Evolutionary conservation across 2,329 filamentous ascomycete species (phyloP), one percentile per base, ranked within the genome.

Genomic region (Trematosphaeria pertusa): DNA sequence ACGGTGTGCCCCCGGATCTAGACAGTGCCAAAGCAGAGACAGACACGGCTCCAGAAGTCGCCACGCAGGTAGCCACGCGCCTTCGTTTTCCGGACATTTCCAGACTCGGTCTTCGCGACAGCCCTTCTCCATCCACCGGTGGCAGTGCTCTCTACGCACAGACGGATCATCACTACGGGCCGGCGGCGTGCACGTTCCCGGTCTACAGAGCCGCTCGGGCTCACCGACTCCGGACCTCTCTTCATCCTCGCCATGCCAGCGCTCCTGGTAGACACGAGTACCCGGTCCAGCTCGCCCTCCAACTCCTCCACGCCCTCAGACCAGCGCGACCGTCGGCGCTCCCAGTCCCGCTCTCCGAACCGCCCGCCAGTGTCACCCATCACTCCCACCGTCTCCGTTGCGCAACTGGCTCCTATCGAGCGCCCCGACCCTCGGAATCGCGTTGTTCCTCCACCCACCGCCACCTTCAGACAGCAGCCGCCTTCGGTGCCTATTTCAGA

Each of bases 401-500:
- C 71, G 35, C 65, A 70, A 52, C 61, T 72, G 42, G 68, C 69
- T 39, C 61, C 65, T 38, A 43, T 63, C 4, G 61, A 61, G 37
- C 58, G 51, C 46, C 43, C 58, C 20, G 62, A 65, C 43, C 34
- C 61, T 24, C 62, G 48, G 43, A 52, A 59, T 49, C 60, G 59
- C 56, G 57, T 59, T 24, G 56, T 50, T 24, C 61, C 64, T 40
- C 63, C 66, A 43, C 66, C 65, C 36, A 39, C 52, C 22, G 56
- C 65, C 11, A 62, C 64, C 34, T 77, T 75, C 59, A 75, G 72
- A 22, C 64, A 69, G 11, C 72, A 71, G 46, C 77, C 77, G 19
- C 61, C 73, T 18, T 69, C 75, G 14, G 64, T 74, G 33, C 73
- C 77, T 6, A 78, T 80, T 56, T 73, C 73, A 15, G 73, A 75